These are phyloP conservation scores for Penicillium ucsense DNA, from an alignment of 495 filamentous ascomycete genomes.

Conservation along the genomic window DNA sequence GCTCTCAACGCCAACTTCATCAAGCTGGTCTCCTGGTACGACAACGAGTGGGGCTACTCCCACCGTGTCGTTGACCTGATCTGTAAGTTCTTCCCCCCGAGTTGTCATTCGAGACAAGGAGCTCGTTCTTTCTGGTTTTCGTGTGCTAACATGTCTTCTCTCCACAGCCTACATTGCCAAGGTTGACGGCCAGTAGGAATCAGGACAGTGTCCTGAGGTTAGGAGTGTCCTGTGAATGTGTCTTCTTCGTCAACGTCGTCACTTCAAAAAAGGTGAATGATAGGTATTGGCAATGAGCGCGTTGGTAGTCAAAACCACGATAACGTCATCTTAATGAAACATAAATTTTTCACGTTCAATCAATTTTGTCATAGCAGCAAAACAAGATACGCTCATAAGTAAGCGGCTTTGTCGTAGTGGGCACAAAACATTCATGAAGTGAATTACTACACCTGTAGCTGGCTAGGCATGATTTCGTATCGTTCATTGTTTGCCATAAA, in stretches of 20 bases:
- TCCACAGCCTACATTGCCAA: slow-evolving; percentile 70
- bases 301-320: slow-evolving; percentile 15
- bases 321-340: slow-evolving; percentile 27
- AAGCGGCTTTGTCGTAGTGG: no score
- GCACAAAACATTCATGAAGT: no score
- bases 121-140: not conserved
- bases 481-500: no score
- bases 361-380: not conserved
- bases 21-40: slow-evolving; percentile 98
- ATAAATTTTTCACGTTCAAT: slow-evolving; percentile 16
- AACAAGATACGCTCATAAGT: no score
- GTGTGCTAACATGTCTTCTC: not conserved
- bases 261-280: not conserved
- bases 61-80: slow-evolving; percentile 97
- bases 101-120: no score
- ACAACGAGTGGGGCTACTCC: slow-evolving; percentile 96
- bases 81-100: slow-evolving; percentile 24
- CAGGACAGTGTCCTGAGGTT: slow-evolving; percentile 21
- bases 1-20: slow-evolving; percentile 96
- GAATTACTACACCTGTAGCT: no score
- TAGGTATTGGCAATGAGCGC: not conserved
- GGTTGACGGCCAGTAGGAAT: slow-evolving; percentile 57
- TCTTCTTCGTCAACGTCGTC: slow-evolving; percentile 4
- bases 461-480: no score
- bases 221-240: slow-evolving; percentile 30